Base-by-base conservation (phyloP, 2,329 filamentous ascomycete genomes). In the Madurella fahalii region DNA sequence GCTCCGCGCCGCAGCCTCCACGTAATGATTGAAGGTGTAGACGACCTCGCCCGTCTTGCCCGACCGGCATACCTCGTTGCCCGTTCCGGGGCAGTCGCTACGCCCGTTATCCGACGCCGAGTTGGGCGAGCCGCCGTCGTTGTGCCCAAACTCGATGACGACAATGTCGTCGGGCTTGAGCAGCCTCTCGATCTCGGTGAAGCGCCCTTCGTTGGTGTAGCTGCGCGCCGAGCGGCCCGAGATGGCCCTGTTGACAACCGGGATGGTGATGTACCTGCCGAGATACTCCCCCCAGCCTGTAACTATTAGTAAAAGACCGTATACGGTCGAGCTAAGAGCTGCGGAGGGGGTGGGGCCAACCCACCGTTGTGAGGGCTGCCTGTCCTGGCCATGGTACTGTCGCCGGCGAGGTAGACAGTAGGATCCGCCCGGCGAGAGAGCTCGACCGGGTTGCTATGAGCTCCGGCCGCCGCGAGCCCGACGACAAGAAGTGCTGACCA, bases 101-200 rank as follows among this genome's bases (percentile, higher is more conserved):
- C 83, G 77, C 4, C 81, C 82, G 62, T 86, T 86, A 69, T 87
- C 84, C 12, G 66, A 59, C 9, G 61, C 72, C 8, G 67, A 65
- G 50, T 61, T 63, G 2, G 82, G 73, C 2, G 75, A 75, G 5
- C 83, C 82, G 42, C 83, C 84, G 64, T 88, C 85, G 67, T 88
- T 89, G 73, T 88, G 85, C 0, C 85, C 85, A 64, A 88, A 87
- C 63, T 86, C 83, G 56, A 88, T 85, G 53, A 87, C 73, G 9
- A 87, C 83, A 62, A 81, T 82, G 70, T 87, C 84, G 55, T 80
- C 81, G 3, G 73, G 53, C 61, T 76, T 58, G 13, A 85, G 70
- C 2, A 72, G 60, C 39, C 70, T 66, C 54, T 77, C 75, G 53
- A 87, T 77, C 4, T 75, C 74, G 31, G 73, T 67, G 71, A 86